A percentile compares a stretch with the other conserved stretches of the same genome.
phyloP scores from a whole-genome alignment of 345 rosid genomes.

The Populus euphratica region DNA sequence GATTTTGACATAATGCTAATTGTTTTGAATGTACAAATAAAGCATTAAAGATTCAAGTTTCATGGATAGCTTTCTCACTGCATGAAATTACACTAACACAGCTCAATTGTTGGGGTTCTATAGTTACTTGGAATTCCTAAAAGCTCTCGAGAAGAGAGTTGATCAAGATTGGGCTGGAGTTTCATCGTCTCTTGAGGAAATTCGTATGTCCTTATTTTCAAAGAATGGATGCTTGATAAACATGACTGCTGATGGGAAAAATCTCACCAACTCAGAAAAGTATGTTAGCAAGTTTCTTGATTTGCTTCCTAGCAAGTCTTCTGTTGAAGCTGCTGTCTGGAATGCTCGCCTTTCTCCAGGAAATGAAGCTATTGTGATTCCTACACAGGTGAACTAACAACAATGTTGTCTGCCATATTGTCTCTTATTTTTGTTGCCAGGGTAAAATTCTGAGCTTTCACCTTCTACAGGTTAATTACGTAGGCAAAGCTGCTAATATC shows the following conservation, averaged over 20 bases:
- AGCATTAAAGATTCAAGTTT: background rate
- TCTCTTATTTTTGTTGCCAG: background rate
- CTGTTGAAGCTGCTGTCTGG: conserved; percentile 48
- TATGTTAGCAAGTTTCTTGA: conserved; percentile 72
- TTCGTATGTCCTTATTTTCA: conserved; percentile 70
- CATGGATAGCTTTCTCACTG: background rate
- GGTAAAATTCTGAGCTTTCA: background rate
- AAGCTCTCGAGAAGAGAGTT: conserved; percentile 72
- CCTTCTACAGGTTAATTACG: conserved; percentile 77
- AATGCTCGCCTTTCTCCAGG: conserved; percentile 51
- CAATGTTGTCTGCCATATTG: background rate
- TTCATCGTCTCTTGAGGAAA: conserved; percentile 86
- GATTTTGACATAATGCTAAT: background rate
- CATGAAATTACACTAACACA: conserved; percentile 9
- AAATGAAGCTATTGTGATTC: conserved; percentile 90
- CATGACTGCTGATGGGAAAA: conserved; percentile 82
- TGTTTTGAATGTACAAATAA: conserved; percentile 3
- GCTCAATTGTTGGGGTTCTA: conserved; percentile 17
- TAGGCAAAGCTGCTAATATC: conserved; percentile 88
- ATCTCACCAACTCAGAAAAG: conserved; percentile 53
- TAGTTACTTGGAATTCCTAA: conserved; percentile 84
- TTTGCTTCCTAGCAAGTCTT: conserved; percentile 68
- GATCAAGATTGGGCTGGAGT: conserved; percentile 86
- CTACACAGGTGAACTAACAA: conserved; percentile 66
- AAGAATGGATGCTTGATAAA: conserved; percentile 77